phyloP scores from a whole-genome alignment of 768 basidiomycete species.

The Russula sp. region DNA sequence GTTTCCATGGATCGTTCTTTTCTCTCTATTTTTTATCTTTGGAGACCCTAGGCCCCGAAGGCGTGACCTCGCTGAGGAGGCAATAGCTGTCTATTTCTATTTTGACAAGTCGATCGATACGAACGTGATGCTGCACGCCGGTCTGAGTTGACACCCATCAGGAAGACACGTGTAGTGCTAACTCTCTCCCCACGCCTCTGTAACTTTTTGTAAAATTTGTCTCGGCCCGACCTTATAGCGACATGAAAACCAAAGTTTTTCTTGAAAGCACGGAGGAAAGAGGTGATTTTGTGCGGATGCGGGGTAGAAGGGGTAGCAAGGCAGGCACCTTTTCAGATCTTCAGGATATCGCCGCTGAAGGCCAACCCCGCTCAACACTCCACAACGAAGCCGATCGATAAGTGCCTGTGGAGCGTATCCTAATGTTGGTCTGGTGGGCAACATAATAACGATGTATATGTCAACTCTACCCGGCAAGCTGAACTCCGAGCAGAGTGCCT shows the following conservation, averaged over 20 bases:
- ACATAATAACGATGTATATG: not conserved
- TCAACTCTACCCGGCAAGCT: not conserved
- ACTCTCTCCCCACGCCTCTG: not conserved
- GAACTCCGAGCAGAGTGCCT: not conserved
- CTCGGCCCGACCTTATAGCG: conserved; percentile 1
- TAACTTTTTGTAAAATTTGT: not conserved
- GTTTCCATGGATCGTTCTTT: not conserved
- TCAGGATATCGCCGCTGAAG: not conserved
- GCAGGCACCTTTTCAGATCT: too few relatives aligned
- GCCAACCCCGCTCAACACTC: not conserved
- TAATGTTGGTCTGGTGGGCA: not conserved
- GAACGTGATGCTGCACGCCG: not conserved
- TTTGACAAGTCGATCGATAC: not conserved
- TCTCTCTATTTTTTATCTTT: not conserved
- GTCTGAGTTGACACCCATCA: not conserved
- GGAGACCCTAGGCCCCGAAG: not conserved
- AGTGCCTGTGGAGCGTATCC: not conserved
- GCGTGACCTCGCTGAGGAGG: not conserved
- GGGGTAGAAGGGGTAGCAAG: not conserved
- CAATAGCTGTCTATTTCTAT: too few relatives aligned
- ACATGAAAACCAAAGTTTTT: not conserved
- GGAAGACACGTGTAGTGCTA: not conserved
- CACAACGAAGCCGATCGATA: not conserved
- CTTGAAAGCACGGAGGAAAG: not conserved
- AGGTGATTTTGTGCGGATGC: not conserved